A percentile compares a stretch with the other conserved stretches of the same genome.
Conservation (phyloP, 805 yeast species). For the Metschnikowia colocasiae region DNA sequence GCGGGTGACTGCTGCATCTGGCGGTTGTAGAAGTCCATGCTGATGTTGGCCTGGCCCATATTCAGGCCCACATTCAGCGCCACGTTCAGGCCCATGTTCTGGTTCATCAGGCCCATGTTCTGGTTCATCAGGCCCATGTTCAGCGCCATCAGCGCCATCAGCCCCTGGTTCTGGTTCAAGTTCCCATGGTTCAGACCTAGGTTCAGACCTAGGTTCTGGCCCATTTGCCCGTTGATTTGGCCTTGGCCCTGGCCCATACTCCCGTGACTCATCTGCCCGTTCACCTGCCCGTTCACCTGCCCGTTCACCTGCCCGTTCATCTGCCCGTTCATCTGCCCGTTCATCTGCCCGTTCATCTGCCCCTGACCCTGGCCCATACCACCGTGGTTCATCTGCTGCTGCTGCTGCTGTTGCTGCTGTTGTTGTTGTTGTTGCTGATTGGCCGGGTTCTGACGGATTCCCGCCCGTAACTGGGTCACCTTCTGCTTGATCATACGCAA, state of each 20-base stretch:
- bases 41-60: slow-evolving; percentile 3
- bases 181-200: neutral
- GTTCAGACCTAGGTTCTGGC: neutral
- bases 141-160: neutral
- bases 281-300: neutral
- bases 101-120: neutral
- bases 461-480: slow-evolving; percentile 29
- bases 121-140: neutral
- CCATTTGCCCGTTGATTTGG: neutral
- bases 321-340: too few species aligned
- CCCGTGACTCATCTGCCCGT: neutral
- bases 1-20: slow-evolving; percentile 21
- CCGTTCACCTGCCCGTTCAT: neutral
- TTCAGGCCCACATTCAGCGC: neutral
- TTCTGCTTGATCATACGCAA: slow-evolving; percentile 39
- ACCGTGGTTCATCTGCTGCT: neutral
- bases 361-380: neutral
- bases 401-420: neutral
- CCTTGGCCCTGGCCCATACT: neutral
- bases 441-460: slow-evolving; percentile 10
- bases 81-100: neutral
- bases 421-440: neutral
- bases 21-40: slow-evolving; percentile 8
- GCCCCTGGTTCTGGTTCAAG: neutral
- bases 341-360: neutral